Evolutionary conservation across 2,329 filamentous ascomycete species (phyloP).

Genomic region (Celoporthe dispersa): DNA sequence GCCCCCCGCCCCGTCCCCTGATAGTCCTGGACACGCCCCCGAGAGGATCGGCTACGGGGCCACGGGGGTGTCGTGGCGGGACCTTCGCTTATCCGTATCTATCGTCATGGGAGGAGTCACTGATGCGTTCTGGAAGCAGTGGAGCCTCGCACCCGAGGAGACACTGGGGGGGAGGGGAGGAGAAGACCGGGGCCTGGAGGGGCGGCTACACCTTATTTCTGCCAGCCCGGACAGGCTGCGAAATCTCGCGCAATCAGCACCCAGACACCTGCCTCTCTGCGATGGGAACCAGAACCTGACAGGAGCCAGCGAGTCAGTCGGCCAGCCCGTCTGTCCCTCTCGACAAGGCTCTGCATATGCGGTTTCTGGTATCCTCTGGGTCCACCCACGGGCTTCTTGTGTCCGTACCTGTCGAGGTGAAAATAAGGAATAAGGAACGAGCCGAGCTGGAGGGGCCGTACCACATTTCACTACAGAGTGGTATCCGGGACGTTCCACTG

Average conservation of each 20-base stretch:
- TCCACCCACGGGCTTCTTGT: not conserved
- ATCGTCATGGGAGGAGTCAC: constrained; percentile 9
- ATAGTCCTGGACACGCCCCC: not conserved
- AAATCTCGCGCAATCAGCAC: not conserved
- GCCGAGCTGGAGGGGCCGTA: constrained; percentile 3
- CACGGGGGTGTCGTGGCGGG: not conserved
- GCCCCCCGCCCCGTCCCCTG: not conserved
- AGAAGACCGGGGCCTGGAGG: no score
- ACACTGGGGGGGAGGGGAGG: not conserved
- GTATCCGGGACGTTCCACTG: not conserved
- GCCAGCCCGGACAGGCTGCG: not conserved
- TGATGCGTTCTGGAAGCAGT: constrained; percentile 13
- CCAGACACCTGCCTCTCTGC: no score
- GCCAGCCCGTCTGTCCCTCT: not conserved
- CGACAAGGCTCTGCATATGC: not conserved
- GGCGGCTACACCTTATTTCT: not conserved
- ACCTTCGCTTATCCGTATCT: constrained; percentile 1
- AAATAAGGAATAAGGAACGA: constrained; percentile 13
- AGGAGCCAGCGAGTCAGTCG: not conserved
- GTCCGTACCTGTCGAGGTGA: not conserved
- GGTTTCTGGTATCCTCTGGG: no score
- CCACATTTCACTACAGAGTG: not conserved
- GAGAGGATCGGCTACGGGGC: not conserved
- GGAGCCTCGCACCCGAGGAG: not conserved
- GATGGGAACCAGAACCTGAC: not conserved